Conservation (phyloP, 176 grass and related monocot genomes). For the Musa beccarii region DNA sequence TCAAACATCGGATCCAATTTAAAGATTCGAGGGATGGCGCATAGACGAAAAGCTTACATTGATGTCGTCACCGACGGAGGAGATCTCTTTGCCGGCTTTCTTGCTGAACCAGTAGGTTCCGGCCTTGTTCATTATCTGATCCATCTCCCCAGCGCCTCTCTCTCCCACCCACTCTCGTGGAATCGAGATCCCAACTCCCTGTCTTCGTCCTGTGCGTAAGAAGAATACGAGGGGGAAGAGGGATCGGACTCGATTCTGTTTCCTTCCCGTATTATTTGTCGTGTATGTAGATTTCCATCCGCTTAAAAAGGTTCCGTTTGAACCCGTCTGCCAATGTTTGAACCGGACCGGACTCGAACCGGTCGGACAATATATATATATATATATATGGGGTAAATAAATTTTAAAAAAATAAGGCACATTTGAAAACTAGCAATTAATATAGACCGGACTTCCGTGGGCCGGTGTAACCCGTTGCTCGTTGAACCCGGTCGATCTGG, state of each 20-base stretch:
- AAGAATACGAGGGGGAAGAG: neutral
- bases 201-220: neutral
- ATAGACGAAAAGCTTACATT: slow-evolving; percentile 34
- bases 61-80: slow-evolving; percentile 79
- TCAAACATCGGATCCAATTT: neutral
- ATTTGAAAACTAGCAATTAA: no score
- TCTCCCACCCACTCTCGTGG: neutral
- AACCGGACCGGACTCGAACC: no score
- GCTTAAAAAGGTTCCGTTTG: no score
- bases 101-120: slow-evolving; percentile 92
- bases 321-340: no score
- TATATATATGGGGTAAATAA: no score
- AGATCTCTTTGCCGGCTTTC: slow-evolving; percentile 85
- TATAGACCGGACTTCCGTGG: no score
- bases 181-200: slow-evolving; percentile 10
- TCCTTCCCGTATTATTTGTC: no score
- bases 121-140: slow-evolving; percentile 86
- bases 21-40: neutral
- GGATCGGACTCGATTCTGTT: neutral
- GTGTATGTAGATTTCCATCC: no score
- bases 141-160: slow-evolving; percentile 34
- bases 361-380: no score
- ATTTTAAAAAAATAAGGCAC: no score
- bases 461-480: no score
- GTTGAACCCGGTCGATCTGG: no score